Evolutionary conservation across 345 rosid species (phyloP).

Genomic region (Salix purpurea): DNA sequence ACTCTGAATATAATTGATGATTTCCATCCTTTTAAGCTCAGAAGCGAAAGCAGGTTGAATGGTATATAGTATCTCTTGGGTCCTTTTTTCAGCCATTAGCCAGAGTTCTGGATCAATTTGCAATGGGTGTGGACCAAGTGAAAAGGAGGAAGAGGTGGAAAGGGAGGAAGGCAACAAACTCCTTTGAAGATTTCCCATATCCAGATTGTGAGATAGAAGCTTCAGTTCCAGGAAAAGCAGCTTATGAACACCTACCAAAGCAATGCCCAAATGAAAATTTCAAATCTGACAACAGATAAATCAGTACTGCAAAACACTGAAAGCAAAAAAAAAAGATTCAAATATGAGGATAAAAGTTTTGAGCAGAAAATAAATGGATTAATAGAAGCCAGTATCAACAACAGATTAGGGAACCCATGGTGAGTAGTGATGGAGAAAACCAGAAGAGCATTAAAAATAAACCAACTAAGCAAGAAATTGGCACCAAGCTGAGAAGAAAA

Average conservation of each 20-base stretch:
- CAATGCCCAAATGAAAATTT: conserved; percentile 17
- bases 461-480: conserved; percentile 9
- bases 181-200: conserved; percentile 57
- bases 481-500: conserved; percentile 13
- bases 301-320: conserved; percentile 3
- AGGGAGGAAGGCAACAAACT: conserved; percentile 41
- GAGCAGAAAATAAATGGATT: background rate
- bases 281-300: background rate
- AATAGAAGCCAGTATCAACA: background rate
- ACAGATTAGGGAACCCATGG: conserved; percentile 3
- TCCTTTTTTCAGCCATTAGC: conserved; percentile 71
- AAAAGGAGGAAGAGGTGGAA: conserved; percentile 25
- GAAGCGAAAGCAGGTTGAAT: conserved; percentile 66
- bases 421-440: background rate
- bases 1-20: conserved; percentile 50
- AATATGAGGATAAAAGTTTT: background rate
- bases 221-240: conserved; percentile 23
- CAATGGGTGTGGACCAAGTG: conserved; percentile 29
- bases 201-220: conserved; percentile 19
- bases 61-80: conserved; percentile 57
- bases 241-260: conserved; percentile 12
- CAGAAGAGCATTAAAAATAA: conserved; percentile 3
- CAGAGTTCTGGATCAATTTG: conserved; percentile 53
- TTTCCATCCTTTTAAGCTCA: conserved; percentile 56
- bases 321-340: conserved; percentile 6